Percentiles rank a stretch among this genome's conserved stretches.
Evolutionary conservation across 2,329 filamentous ascomycete species (phyloP).

Genomic region (Penicillium sp.): DNA sequence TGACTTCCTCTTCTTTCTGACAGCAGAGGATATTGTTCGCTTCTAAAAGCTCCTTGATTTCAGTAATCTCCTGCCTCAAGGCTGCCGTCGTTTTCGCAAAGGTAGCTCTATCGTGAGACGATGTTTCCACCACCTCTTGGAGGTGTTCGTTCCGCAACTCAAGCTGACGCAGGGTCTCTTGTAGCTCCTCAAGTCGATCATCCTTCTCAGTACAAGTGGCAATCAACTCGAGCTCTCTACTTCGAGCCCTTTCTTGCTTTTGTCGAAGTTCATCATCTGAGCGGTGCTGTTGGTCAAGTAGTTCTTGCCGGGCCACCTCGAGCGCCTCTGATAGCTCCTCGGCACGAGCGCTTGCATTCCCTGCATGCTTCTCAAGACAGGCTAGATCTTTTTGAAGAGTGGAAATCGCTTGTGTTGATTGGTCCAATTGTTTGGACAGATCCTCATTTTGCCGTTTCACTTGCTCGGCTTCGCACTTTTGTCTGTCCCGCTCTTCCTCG

Average conservation of each 20-base stretch:
- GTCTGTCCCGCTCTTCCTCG: conserved; percentile 33
- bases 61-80: conserved; percentile 30
- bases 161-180: conserved; percentile 36
- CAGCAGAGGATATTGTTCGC: conserved; percentile 16
- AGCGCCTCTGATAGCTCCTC: conserved; percentile 38
- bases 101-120: conserved; percentile 27
- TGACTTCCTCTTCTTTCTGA: conserved; percentile 31
- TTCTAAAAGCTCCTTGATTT: conserved; percentile 26
- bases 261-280: conserved; percentile 32
- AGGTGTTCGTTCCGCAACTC: conserved; percentile 24
- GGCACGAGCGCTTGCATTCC: conserved; percentile 40
- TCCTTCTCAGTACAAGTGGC: conserved; percentile 48
- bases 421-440: conserved; percentile 39
- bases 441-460: conserved; percentile 37
- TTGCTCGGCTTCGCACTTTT: conserved; percentile 40
- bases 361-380: conserved; percentile 39
- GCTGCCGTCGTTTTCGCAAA: conserved; percentile 21
- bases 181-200: conserved; percentile 46
- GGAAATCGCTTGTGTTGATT: conserved; percentile 39
- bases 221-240: conserved; percentile 46
- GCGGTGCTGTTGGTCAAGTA: conserved; percentile 38
- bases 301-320: conserved; percentile 35
- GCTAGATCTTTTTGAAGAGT: conserved; percentile 44
- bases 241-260: conserved; percentile 33
- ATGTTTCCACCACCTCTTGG: conserved; percentile 21